These are phyloP conservation scores for Hydrangea macrophylla DNA, from an alignment of 148 eudicot genomes.

Conservation along the genomic window DNA sequence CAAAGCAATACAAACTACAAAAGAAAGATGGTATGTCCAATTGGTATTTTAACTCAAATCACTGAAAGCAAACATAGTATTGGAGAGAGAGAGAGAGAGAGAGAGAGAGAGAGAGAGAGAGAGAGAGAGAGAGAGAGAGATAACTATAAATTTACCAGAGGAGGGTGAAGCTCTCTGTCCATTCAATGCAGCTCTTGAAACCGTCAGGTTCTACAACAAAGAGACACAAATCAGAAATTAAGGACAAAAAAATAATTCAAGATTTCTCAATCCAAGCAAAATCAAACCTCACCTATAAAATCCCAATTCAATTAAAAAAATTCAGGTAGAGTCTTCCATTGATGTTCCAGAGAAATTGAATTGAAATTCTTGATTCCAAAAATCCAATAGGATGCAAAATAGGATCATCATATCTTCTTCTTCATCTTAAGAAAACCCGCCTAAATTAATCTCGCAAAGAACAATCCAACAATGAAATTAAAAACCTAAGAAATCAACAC, in stretches of 20 bases:
- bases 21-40: neutral
- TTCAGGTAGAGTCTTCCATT: neutral
- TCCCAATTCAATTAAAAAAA: constrained; percentile 8
- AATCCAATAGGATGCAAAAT: constrained; percentile 2
- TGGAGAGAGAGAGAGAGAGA: neutral
- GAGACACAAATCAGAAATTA: constrained; percentile 1
- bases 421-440: neutral
- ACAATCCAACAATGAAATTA: neutral
- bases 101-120: neutral
- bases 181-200: constrained; percentile 25
- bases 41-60: neutral
- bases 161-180: constrained; percentile 77
- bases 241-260: constrained; percentile 4
- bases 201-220: constrained; percentile 11
- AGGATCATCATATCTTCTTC: neutral
- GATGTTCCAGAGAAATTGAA: neutral
- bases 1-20: neutral
- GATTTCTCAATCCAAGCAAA: neutral
- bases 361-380: constrained; percentile 1
- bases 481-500: neutral
- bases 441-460: neutral
- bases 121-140: neutral
- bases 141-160: constrained; percentile 42
- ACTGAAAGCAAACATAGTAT: neutral
- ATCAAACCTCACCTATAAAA: constrained; percentile 10